These are phyloP conservation scores for Triticum turgidum DNA, from an alignment of 176 grass and related monocot species.

Conservation along the genomic window DNA sequence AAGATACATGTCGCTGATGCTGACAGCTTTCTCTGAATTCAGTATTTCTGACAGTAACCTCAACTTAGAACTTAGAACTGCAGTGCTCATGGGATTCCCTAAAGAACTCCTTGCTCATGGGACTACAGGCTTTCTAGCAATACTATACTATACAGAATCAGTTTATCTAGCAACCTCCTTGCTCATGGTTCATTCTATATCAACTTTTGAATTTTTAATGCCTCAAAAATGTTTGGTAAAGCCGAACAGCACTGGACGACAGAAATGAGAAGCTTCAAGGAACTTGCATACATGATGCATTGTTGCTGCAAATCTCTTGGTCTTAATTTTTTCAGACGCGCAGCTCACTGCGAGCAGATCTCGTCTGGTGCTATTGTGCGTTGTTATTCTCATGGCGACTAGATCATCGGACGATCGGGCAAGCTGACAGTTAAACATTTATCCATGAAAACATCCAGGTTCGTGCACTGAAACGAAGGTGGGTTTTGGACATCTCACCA, in stretches of 20 bases:
- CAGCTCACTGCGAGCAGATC: slow-evolving; percentile 35
- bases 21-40: background rate
- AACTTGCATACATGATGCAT: slow-evolving; percentile 12
- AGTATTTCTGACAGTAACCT: background rate
- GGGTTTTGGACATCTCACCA: background rate
- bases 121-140: background rate
- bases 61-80: background rate
- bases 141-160: background rate
- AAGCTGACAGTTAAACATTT: background rate
- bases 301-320: slow-evolving; percentile 17
- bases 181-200: background rate
- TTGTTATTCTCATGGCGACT: slow-evolving; percentile 11
- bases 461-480: background rate
- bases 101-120: background rate
- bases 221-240: background rate
- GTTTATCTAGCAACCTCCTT: background rate
- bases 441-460: background rate
- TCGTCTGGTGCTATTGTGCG: background rate
- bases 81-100: background rate
- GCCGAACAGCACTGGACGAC: slow-evolving; percentile 7
- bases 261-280: slow-evolving; percentile 39
- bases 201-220: background rate
- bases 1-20: background rate
- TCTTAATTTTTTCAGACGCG: slow-evolving; percentile 20
- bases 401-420: slow-evolving; percentile 2